Evolutionary conservation across 2,329 filamentous ascomycete species (phyloP).

Genomic region (Akanthomyces dipterigenus): DNA sequence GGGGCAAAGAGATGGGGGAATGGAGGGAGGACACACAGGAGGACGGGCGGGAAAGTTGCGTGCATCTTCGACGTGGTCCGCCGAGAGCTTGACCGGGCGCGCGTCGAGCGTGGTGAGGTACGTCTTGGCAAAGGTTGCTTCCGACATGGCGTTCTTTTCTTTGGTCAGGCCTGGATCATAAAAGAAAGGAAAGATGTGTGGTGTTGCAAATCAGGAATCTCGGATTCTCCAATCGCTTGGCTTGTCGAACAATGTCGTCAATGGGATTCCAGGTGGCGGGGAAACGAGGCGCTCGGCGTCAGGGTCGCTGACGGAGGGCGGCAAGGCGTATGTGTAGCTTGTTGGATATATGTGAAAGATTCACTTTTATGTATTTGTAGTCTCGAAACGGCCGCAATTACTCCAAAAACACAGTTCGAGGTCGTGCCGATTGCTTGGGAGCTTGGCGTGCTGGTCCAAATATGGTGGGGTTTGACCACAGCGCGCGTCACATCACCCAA

Average conservation of each 20-base stretch:
- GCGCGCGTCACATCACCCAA: background rate
- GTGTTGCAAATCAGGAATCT: too few relatives aligned
- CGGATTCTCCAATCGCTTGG: background rate
- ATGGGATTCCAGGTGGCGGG: background rate
- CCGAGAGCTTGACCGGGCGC: slow-evolving; percentile 71
- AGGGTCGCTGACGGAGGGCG: background rate
- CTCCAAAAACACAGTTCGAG: background rate
- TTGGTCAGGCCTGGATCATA: too few relatives aligned
- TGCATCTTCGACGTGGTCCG: slow-evolving; percentile 85
- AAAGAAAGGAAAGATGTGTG: too few relatives aligned
- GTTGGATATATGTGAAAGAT: too few relatives aligned
- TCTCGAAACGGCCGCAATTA: background rate
- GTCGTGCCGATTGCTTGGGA: background rate
- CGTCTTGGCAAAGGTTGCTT: slow-evolving; percentile 74
- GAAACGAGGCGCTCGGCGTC: background rate
- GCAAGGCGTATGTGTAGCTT: too few relatives aligned
- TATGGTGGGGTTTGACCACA: background rate
- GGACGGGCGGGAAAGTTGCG: slow-evolving; percentile 67
- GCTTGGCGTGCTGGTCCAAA: background rate
- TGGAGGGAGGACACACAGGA: slow-evolving; percentile 56
- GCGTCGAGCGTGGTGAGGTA: slow-evolving; percentile 78
- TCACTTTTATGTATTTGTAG: background rate
- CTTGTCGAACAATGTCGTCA: background rate
- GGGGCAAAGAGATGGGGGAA: too few relatives aligned
- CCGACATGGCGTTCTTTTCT: slow-evolving; percentile 54